These are phyloP conservation scores for Metschnikowia bowlesiae DNA, from an alignment of 805 yeast species.

Conservation along the genomic window DNA sequence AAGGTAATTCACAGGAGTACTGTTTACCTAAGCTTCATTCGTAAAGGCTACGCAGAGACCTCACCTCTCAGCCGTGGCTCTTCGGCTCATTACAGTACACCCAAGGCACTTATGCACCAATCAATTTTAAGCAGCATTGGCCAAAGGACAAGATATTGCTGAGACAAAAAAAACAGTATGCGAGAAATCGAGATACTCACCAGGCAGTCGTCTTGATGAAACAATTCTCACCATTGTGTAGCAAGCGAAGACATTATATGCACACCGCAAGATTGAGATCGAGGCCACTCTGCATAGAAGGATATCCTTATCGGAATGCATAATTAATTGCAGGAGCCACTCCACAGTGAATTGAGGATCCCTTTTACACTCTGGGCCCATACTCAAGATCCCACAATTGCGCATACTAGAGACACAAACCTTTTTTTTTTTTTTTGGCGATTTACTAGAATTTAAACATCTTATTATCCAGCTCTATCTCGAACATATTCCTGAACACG, in stretches of 20 bases:
- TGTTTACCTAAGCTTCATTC: no score
- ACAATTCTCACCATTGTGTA: not conserved
- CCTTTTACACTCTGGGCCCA: not conserved
- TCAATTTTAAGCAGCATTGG: no score
- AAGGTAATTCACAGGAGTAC: no score
- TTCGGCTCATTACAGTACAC: no score
- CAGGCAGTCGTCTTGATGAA: no score
- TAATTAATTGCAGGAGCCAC: constrained; percentile 3
- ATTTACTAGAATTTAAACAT: not conserved
- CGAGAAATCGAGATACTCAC: no score
- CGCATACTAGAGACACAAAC: no score
- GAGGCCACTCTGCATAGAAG: not conserved
- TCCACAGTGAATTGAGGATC: constrained; percentile 4
- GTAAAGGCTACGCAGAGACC: no score
- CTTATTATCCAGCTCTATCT: not conserved
- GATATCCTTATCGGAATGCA: constrained; percentile 3
- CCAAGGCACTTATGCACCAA: no score
- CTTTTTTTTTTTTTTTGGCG: not conserved
- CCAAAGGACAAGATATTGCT: no score
- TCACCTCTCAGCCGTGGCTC: no score
- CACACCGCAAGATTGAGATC: not conserved
- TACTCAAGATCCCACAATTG: not conserved
- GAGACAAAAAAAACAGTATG: no score
- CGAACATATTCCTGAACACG: not conserved
- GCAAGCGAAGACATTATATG: not conserved